phyloP scores from a whole-genome alignment of 2,329 filamentous ascomycete genomes.

The Ophiostoma quercus region DNA sequence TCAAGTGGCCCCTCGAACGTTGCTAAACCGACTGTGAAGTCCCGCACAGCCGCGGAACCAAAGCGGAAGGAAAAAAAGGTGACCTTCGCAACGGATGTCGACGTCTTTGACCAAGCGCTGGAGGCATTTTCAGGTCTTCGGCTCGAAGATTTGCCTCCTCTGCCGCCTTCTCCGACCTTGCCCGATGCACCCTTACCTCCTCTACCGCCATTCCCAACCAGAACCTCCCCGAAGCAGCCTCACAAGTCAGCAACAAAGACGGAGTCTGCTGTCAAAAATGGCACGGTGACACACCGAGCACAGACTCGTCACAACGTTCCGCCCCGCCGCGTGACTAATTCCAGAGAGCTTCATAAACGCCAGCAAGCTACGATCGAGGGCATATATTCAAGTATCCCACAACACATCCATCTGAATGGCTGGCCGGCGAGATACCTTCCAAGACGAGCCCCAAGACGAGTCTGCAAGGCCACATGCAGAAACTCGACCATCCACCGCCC shows the following conservation, averaged over 20 bases:
- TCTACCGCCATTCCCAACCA: background rate
- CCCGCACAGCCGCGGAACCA: background rate
- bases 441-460: background rate
- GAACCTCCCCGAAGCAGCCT: background rate
- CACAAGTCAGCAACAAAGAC: background rate
- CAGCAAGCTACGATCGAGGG: background rate
- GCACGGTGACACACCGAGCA: background rate
- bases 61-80: background rate
- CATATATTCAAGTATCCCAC: background rate
- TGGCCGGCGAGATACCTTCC: background rate
- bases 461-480: background rate
- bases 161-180: constrained; percentile 1
- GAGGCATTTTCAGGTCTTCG: constrained; percentile 1
- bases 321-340: background rate
- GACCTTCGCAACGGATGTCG: background rate
- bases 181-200: background rate
- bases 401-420: background rate
- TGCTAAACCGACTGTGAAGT: background rate
- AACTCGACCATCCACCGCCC: background rate
- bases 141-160: background rate
- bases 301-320: background rate
- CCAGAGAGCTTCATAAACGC: background rate
- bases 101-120: background rate
- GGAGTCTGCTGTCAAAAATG: background rate
- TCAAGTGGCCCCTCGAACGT: background rate